Conservation (phyloP, 495 filamentous ascomycete species). For the Daldinia loculata region DNA sequence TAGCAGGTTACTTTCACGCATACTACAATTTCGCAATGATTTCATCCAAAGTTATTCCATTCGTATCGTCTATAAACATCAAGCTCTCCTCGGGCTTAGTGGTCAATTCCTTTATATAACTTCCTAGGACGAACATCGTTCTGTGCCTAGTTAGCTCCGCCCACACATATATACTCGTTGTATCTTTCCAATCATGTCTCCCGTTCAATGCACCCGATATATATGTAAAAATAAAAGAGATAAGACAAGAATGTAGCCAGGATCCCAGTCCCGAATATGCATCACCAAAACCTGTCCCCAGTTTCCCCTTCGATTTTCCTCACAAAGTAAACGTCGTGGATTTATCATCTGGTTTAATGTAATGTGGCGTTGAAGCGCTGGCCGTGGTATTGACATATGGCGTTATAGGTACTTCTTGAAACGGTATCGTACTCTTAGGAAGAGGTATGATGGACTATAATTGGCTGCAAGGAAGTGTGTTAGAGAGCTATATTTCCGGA, state of each 20-base stretch:
- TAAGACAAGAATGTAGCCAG: conserved; percentile 33
- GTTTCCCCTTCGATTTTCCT: conserved; percentile 1
- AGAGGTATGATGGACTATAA: conserved; percentile 71
- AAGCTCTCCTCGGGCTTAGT: conserved; percentile 11
- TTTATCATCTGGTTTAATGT: conserved; percentile 26
- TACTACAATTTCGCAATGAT: not conserved
- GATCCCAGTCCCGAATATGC: conserved; percentile 32
- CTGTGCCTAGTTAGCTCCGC: not conserved
- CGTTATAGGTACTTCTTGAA: conserved; percentile 87
- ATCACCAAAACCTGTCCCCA: conserved; percentile 8
- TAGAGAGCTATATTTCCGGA: not conserved
- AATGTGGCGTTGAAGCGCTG: conserved; percentile 8
- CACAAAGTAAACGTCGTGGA: conserved; percentile 1
- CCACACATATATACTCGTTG: conserved; percentile 24
- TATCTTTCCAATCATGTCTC: conserved; percentile 21
- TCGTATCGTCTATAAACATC: conserved; percentile 38
- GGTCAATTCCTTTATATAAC: conserved; percentile 32
- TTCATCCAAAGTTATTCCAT: conserved; percentile 26
- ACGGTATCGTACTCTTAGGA: conserved; percentile 85
- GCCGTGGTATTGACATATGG: conserved; percentile 26
- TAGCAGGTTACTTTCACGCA: not conserved
- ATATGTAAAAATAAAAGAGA: conserved; percentile 5
- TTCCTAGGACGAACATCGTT: conserved; percentile 13
- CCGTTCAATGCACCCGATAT: conserved; percentile 12
- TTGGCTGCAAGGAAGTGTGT: not conserved